Conservation (phyloP, 2,329 filamentous ascomycete genomes). For the Penicillium sp. region DNA sequence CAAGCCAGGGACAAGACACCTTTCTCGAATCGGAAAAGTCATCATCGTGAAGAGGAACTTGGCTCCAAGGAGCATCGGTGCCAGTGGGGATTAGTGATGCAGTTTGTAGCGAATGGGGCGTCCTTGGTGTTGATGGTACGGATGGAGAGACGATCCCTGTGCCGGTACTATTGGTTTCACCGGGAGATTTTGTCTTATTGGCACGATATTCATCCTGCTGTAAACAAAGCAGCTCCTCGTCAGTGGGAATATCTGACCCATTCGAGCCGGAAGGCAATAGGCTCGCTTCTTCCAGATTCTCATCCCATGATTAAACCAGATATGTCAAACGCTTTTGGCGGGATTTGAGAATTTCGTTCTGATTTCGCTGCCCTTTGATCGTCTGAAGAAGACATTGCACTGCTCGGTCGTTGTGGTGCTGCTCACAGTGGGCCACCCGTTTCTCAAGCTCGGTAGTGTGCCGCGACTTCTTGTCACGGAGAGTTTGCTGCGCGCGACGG, state of each 20-base stretch:
- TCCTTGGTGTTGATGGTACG: not conserved
- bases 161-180: no score
- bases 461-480: conserved; percentile 23
- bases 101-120: not conserved
- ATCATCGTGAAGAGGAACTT: conserved; percentile 16
- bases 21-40: conserved; percentile 8
- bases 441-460: conserved; percentile 19
- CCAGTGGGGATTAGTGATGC: not conserved
- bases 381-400: conserved; percentile 16
- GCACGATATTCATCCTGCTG: not conserved
- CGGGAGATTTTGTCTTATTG: no score
- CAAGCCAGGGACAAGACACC: conserved; percentile 14
- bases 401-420: conserved; percentile 19
- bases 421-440: conserved; percentile 21
- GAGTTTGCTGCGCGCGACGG: conserved; percentile 24
- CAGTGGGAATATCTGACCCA: not conserved
- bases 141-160: not conserved
- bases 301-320: conserved; percentile 21
- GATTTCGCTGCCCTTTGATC: conserved; percentile 17
- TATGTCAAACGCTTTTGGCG: conserved; percentile 16
- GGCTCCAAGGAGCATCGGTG: conserved; percentile 5
- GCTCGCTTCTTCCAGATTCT: not conserved
- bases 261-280: not conserved
- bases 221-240: not conserved
- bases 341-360: conserved; percentile 20